Conservation (phyloP, 495 filamentous ascomycete genomes). For the Astrocystis sublimbata region DNA sequence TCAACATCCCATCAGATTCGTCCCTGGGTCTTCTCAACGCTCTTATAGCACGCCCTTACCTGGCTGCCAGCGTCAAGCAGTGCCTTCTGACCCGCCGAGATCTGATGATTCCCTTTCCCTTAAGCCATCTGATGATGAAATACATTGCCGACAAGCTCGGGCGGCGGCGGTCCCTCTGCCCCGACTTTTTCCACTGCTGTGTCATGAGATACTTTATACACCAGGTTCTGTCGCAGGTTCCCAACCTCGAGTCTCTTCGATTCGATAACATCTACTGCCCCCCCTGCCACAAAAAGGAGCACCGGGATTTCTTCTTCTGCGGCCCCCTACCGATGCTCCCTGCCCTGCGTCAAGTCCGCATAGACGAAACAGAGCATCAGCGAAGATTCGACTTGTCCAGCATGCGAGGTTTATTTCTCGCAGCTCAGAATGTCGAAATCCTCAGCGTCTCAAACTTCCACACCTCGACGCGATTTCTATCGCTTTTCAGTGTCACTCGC, state of each 20-base stretch:
- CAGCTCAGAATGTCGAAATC: neutral
- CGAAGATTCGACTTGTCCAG: neutral
- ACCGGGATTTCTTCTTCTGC: neutral
- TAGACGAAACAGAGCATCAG: neutral
- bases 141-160: no score
- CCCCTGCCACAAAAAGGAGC: no score
- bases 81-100: neutral
- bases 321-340: neutral
- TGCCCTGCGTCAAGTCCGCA: neutral
- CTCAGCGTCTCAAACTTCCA: fast-evolving
- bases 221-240: no score
- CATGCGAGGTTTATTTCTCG: neutral
- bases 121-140: neutral
- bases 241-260: neutral
- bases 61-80: neutral
- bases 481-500: neutral
- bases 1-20: neutral
- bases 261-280: neutral
- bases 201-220: no score
- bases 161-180: no score
- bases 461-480: neutral
- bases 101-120: neutral
- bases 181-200: no score
- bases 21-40: neutral
- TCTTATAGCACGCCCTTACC: neutral